Evolutionary conservation across 2,329 filamentous ascomycete species (phyloP).

Genomic region (Leptosphaerulina australis): DNA sequence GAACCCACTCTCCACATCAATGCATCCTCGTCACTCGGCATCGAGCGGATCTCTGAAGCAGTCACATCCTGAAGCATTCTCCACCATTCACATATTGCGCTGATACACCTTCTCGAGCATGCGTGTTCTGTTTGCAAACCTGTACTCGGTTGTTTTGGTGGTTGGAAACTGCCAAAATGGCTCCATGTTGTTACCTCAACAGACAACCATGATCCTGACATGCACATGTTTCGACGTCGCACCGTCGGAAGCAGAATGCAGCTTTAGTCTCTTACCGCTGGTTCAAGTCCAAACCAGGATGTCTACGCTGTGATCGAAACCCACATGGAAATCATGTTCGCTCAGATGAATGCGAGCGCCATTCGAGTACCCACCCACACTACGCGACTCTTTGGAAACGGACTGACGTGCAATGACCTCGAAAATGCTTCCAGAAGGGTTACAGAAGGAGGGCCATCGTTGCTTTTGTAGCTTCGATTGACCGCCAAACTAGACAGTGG

Average conservation of each 20-base stretch:
- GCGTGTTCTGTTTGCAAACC: conserved; percentile 16
- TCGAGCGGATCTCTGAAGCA: conserved; percentile 2
- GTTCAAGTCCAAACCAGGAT: conserved; percentile 23
- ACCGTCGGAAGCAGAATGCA: conserved; percentile 32
- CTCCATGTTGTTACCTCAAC: conserved; percentile 19
- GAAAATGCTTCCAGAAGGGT: conserved; percentile 27
- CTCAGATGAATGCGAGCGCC: conserved; percentile 6
- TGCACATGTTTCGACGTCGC: conserved; percentile 37
- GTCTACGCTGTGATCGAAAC: conserved; percentile 22
- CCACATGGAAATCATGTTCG: conserved; percentile 25
- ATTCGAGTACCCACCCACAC: conserved; percentile 21
- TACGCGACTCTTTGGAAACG: conserved; percentile 29
- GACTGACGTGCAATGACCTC: conserved; percentile 19
- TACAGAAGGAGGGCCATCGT: conserved; percentile 17
- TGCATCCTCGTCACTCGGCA: conserved; percentile 8
- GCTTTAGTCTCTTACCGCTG: conserved; percentile 21
- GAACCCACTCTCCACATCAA: conserved; percentile 23
- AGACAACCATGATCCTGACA: conserved; percentile 31
- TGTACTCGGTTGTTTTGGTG: conserved; percentile 29
- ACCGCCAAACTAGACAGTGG: conserved; percentile 12
- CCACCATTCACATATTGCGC: conserved; percentile 7
- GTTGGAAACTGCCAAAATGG: conserved; percentile 31
- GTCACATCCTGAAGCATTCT: not conserved
- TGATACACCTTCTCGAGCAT: conserved; percentile 10
- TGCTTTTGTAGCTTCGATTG: conserved; percentile 10